These are phyloP conservation scores for Halteria grandinella DNA, from an alignment of 73 alveolate species.

Conservation along the genomic window DNA sequence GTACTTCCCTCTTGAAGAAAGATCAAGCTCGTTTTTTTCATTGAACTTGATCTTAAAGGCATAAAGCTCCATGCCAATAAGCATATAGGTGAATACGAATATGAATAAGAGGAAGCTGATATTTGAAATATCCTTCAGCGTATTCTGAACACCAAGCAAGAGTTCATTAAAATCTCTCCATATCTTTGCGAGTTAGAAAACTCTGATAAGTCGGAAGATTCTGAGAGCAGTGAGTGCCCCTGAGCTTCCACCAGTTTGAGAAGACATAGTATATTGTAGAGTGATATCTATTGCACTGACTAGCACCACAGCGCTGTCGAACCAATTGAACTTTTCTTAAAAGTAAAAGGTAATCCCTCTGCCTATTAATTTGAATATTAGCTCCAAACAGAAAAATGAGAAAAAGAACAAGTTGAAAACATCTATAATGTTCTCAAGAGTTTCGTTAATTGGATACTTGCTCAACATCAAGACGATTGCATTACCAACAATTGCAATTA, in stretches of 20 bases:
- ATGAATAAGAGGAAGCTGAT: constrained; percentile 38
- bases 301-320: constrained; percentile 36
- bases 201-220: constrained; percentile 45
- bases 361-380: constrained; percentile 40
- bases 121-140: constrained; percentile 46
- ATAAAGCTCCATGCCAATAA: constrained; percentile 51
- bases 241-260: constrained; percentile 3
- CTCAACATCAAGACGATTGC: constrained; percentile 31
- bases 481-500: constrained; percentile 20
- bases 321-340: constrained; percentile 33
- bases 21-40: not conserved
- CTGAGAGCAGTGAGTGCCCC: constrained; percentile 63
- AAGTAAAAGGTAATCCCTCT: constrained; percentile 32
- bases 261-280: not conserved
- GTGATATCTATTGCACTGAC: constrained; percentile 33
- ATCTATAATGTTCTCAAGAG: not conserved
- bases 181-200: constrained; percentile 50
- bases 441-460: constrained; percentile 1
- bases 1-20: not conserved
- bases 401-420: constrained; percentile 31
- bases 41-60: constrained; percentile 16
- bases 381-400: constrained; percentile 25
- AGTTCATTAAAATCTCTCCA: constrained; percentile 51
- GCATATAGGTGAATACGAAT: constrained; percentile 51
- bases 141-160: constrained; percentile 12